Evolutionary conservation across 1,139 yeast genomes (phyloP).

Genomic region (Nakaseomyces delphensis): DNA sequence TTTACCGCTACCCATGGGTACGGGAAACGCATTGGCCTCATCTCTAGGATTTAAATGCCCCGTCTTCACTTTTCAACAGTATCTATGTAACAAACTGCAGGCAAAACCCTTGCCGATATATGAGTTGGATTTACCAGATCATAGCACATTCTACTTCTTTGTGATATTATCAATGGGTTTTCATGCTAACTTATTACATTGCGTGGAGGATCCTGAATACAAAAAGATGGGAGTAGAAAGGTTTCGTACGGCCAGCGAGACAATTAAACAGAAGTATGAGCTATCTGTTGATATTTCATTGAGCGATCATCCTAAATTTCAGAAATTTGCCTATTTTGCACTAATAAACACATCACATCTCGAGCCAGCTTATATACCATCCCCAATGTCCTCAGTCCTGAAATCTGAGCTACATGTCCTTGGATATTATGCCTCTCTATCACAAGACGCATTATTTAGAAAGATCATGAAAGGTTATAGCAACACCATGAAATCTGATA

Average conservation of each 20-base stretch:
- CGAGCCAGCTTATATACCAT: constrained; percentile 62
- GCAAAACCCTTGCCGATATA: constrained; percentile 48
- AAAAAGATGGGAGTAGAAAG: constrained; percentile 56
- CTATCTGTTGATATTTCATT: constrained; percentile 15
- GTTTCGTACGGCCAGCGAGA: constrained; percentile 59
- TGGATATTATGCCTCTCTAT: constrained; percentile 39
- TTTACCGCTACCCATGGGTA: constrained; percentile 65
- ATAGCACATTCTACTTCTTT: constrained; percentile 39
- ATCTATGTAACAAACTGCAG: constrained; percentile 34
- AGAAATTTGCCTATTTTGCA: constrained; percentile 59
- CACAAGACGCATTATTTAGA: constrained; percentile 38
- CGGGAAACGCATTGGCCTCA: constrained; percentile 74
- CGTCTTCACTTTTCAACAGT: constrained; percentile 39
- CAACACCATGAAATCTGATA: constrained; percentile 50
- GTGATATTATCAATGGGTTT: constrained; percentile 80
- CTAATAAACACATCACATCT: constrained; percentile 54
- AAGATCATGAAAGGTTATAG: constrained; percentile 46
- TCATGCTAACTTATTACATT: constrained; percentile 78
- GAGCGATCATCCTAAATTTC: constrained; percentile 22
- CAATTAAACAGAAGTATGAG: constrained; percentile 36
- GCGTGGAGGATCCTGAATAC: constrained; percentile 58
- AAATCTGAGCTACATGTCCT: constrained; percentile 47
- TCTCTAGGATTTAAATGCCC: constrained; percentile 47
- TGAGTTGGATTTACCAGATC: constrained; percentile 45
- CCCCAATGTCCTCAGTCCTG: constrained; percentile 56